Percentiles rank a stretch among this genome's conserved stretches.
These are phyloP conservation scores for Globisporangium viniferum DNA, from an alignment of 352 stramenopile genomes.

Conservation along the genomic window DNA sequence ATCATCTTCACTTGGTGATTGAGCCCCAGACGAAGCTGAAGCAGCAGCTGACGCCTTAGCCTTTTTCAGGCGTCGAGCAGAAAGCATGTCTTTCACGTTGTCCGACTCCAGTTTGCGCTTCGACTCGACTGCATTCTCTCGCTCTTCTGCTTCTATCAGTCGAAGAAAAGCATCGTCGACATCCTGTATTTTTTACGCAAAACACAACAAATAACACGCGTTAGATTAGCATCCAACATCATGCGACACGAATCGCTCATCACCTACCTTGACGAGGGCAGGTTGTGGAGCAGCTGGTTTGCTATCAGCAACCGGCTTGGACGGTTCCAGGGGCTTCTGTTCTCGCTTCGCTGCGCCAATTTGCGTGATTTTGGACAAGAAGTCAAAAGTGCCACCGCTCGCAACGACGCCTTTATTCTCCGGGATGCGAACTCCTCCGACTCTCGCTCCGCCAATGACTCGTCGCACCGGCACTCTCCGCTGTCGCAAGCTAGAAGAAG, in stretches of 20 bases:
- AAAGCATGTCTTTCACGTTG: slow-evolving; percentile 57
- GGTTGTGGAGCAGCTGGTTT: slow-evolving; percentile 2
- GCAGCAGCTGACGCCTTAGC: slow-evolving; percentile 4
- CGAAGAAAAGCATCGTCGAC: slow-evolving; percentile 75
- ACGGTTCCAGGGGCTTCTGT: slow-evolving; percentile 12
- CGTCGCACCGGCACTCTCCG: slow-evolving; percentile 27
- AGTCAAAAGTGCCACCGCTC: slow-evolving; percentile 80
- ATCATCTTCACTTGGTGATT: slow-evolving; percentile 15
- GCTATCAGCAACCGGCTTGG: neutral
- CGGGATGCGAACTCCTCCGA: slow-evolving; percentile 22
- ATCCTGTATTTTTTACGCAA: slow-evolving; percentile 28
- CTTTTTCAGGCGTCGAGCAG: slow-evolving; percentile 42
- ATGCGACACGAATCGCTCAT: neutral
- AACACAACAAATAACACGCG: neutral
- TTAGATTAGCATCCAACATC: too few relatives aligned
- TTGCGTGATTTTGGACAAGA: slow-evolving; percentile 76
- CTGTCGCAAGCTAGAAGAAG: slow-evolving; percentile 11
- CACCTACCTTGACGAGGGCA: neutral
- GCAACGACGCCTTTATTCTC: slow-evolving; percentile 67
- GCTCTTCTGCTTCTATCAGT: slow-evolving; percentile 75
- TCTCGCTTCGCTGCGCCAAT: slow-evolving; percentile 26
- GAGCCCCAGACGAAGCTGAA: neutral
- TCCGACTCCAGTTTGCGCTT: slow-evolving; percentile 54
- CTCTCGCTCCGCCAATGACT: slow-evolving; percentile 27
- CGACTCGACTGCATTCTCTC: slow-evolving; percentile 50